A percentile compares a stretch with the other conserved stretches of the same genome.
Conservation (phyloP, 176 grass and related monocot species). For the Leersia perrieri region DNA sequence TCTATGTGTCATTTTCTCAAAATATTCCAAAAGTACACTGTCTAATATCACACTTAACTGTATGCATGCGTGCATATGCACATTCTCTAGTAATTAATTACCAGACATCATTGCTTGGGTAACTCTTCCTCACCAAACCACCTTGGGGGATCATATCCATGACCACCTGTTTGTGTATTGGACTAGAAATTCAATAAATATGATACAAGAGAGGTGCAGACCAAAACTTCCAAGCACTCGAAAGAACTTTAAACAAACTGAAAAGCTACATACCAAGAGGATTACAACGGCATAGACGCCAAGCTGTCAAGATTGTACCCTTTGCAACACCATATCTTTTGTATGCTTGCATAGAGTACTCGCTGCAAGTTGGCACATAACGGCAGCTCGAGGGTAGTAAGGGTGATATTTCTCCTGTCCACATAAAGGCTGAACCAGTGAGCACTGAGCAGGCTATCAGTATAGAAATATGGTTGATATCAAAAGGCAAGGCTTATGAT, state of each 20-base stretch:
- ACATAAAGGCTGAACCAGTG: slow-evolving; percentile 24
- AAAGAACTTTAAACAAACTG: not conserved
- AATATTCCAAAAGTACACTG: not conserved
- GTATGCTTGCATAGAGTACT: slow-evolving; percentile 84
- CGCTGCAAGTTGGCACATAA: slow-evolving; percentile 84
- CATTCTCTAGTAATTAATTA: slow-evolving; percentile 12
- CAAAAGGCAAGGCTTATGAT: not conserved
- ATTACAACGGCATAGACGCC: slow-evolving; percentile 82
- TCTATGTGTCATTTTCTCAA: not conserved
- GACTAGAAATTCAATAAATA: slow-evolving; percentile 6
- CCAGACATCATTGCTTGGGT: slow-evolving; percentile 35
- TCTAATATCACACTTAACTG: slow-evolving; percentile 6
- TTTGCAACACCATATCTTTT: slow-evolving; percentile 67
- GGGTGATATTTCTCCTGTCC: slow-evolving; percentile 84
- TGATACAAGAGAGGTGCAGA: not conserved
- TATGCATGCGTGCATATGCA: not conserved
- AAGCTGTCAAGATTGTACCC: slow-evolving; percentile 70
- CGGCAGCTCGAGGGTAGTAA: slow-evolving; percentile 73
- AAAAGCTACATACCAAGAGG: slow-evolving; percentile 55
- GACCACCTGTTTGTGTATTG: slow-evolving; percentile 51
- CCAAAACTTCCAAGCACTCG: not conserved
- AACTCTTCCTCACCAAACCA: slow-evolving; percentile 81
- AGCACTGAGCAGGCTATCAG: too few relatives aligned
- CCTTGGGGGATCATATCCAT: slow-evolving; percentile 78
- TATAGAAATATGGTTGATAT: slow-evolving; percentile 10